Conservation (phyloP, 192 early-diverging fungal genomes). For the Allomyces arbusculus region DNA sequence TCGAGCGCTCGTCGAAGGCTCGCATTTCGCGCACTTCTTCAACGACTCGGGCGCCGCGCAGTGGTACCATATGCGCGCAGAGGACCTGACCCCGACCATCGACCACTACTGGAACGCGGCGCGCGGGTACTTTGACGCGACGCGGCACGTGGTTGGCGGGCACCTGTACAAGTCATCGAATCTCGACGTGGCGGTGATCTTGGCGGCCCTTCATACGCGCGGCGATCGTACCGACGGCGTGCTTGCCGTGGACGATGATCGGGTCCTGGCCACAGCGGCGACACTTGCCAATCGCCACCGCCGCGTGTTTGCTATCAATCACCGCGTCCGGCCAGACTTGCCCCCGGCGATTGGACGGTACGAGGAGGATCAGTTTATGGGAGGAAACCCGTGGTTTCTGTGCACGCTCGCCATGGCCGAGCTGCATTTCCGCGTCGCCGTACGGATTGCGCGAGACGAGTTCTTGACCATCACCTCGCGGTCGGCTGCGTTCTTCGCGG, state of each 20-base stretch:
- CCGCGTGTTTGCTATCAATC: conserved; percentile 26
- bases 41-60: conserved; percentile 14
- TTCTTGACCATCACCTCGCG: conserved; percentile 8
- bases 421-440: conserved; percentile 31
- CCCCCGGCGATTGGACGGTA: conserved; percentile 52
- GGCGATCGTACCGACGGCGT: conserved; percentile 7
- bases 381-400: conserved; percentile 71
- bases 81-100: conserved; percentile 12
- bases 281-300: conserved; percentile 9
- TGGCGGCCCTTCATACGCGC: conserved; percentile 28
- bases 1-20: conserved; percentile 30
- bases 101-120: conserved; percentile 20
- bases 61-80: conserved; percentile 16
- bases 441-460: conserved; percentile 7
- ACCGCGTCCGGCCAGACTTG: neutral
- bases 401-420: conserved; percentile 40
- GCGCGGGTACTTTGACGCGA: conserved; percentile 14
- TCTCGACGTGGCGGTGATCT: conserved; percentile 34
- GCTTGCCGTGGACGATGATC: conserved; percentile 7
- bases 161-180: conserved; percentile 20
- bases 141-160: conserved; percentile 18
- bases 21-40: conserved; percentile 18
- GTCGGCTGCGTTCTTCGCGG: no score
- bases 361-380: conserved; percentile 55
- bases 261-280: conserved; percentile 13